Percentiles rank a stretch among this genome's conserved stretches.
Conservation (phyloP, 1,139 yeast genomes). For the Taphrina communis region DNA sequence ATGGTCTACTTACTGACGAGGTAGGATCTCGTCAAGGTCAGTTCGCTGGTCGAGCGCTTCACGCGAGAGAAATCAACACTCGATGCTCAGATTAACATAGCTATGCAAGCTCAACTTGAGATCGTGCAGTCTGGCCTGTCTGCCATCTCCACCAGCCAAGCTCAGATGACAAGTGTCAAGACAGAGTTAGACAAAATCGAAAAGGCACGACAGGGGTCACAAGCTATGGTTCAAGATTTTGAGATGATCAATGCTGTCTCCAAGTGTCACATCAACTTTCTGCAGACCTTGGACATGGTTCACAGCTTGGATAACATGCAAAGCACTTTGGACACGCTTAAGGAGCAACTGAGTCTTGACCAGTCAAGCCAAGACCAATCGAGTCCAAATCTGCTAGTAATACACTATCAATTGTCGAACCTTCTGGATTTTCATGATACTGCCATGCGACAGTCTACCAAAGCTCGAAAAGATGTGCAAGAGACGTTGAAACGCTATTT, state of each 20-base stretch:
- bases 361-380: conserved; percentile 62
- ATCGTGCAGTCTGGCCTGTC: conserved; percentile 55
- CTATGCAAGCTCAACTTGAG: conserved; percentile 66
- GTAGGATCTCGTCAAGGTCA: conserved; percentile 62
- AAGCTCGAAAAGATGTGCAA: conserved; percentile 71
- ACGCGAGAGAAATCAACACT: conserved; percentile 71
- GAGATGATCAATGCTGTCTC: conserved; percentile 64
- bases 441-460: conserved; percentile 61
- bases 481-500: conserved; percentile 69
- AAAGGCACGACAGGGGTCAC: conserved; percentile 49
- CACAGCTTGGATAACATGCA: conserved; percentile 67
- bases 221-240: conserved; percentile 57
- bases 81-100: conserved; percentile 71
- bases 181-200: conserved; percentile 49
- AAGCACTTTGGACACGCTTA: conserved; percentile 59
- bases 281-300: conserved; percentile 69
- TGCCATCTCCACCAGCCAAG: conserved; percentile 50
- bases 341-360: conserved; percentile 58
- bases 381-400: conserved; percentile 64
- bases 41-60: conserved; percentile 64
- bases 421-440: conserved; percentile 82
- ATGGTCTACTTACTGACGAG: neutral
- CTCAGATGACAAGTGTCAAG: conserved; percentile 49
- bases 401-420: conserved; percentile 73
- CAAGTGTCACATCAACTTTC: conserved; percentile 71